Evolutionary conservation across 2,329 filamentous ascomycete species (phyloP).

Genomic region (Penicillium crustosum): DNA sequence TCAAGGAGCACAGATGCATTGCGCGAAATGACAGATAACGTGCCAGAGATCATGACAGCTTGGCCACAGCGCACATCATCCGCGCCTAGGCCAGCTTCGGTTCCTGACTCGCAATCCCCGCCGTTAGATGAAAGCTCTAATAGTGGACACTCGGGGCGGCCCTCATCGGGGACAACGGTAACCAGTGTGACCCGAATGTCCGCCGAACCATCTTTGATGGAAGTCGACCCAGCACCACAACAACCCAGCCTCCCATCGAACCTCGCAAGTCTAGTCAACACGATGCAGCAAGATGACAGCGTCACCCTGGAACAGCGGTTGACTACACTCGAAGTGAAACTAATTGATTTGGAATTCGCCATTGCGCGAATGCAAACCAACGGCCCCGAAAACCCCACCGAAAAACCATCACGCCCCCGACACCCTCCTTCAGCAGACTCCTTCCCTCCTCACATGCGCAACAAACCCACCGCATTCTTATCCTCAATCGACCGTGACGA

Average conservation of each 20-base stretch:
- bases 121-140: constrained; percentile 32
- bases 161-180: constrained; percentile 31
- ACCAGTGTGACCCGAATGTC: constrained; percentile 28
- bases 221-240: constrained; percentile 20
- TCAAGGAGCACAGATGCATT: constrained; percentile 48
- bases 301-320: constrained; percentile 47
- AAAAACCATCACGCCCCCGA: constrained; percentile 18
- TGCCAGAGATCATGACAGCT: constrained; percentile 42
- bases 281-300: constrained; percentile 43
- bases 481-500: constrained; percentile 17
- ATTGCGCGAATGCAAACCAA: constrained; percentile 49
- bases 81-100: constrained; percentile 43
- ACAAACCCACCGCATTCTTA: constrained; percentile 20
- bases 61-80: constrained; percentile 46
- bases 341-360: constrained; percentile 52
- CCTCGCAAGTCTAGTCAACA: constrained; percentile 40
- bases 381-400: constrained; percentile 21
- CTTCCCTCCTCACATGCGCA: constrained; percentile 13
- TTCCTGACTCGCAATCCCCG: constrained; percentile 32
- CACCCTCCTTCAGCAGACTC: constrained; percentile 17
- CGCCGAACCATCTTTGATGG: constrained; percentile 22
- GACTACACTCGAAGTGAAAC: constrained; percentile 52
- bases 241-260: constrained; percentile 33
- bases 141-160: constrained; percentile 27
- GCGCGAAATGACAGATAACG: constrained; percentile 34